Base-by-base conservation (phyloP, 1,284 basidiomycete genomes). In the Trichosporon asahii region DNA sequence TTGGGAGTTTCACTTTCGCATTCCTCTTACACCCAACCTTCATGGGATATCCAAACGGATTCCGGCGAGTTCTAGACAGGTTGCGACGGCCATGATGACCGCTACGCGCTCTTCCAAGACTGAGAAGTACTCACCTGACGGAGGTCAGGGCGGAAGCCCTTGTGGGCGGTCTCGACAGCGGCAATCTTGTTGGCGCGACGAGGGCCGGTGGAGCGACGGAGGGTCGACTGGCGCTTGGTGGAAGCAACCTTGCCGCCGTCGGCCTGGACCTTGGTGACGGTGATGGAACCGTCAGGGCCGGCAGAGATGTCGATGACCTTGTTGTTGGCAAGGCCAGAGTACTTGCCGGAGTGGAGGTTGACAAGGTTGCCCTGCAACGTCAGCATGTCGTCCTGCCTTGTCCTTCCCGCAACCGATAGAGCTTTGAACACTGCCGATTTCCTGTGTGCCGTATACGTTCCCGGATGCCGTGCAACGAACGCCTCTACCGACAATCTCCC, bases 261-360 rank as follows among this genome's bases (percentile, higher is more conserved):
- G 31, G 88, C 88, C 74, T 88, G 89, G 85, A 88, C 87, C 70
- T 90, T 88, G 74, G 86, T 86, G 78, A 95, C 86, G 76, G 88
- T 85, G 77, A 95, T 77, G 71, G 74, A 85, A 71, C 89, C 89
- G 68, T 87, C 84, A 70, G 86, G 83, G 64, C 87, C 86, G 72
- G 89, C 87, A 68, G 85, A 79, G 77, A 94, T 87, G 83, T 87
- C 86, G 83, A 94, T 87, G 67, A 88, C 88, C 89, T 93, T 94
- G 76, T 85, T 74, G 87, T 95, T 94, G 78, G 90, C 89, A 75
- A 95, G 86, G 74, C 93, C 93, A 72, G 93, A 95, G 87, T 88
- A 94, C 83, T 94, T 95, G 87, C 88, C 87, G 33, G 93, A 94
- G 86, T 94, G 91, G 76, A 93, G 79, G 86, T 93, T 94, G 72